Conservation (phyloP, 352 stramenopile genomes). For the Pseudoperonospora humuli region DNA sequence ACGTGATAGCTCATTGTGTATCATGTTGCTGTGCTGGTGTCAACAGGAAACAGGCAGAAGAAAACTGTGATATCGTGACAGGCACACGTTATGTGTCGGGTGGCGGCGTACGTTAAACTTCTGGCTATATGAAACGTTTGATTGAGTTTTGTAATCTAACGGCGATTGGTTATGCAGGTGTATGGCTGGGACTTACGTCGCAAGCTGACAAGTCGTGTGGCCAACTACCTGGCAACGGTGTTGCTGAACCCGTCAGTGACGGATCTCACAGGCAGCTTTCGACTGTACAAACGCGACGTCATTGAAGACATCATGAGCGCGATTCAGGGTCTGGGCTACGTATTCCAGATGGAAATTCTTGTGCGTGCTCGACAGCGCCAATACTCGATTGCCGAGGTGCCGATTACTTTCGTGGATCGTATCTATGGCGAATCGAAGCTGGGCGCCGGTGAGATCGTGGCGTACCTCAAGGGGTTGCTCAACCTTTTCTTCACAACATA, state of each 20-base stretch:
- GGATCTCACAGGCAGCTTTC: conserved; percentile 96
- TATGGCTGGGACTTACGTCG: conserved; percentile 94
- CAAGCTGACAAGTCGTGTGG: conserved; percentile 94
- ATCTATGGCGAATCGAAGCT: conserved; percentile 99
- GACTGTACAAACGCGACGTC: conserved; percentile 93
- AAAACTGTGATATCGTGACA: conserved; percentile 93
- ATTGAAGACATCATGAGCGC: conserved; percentile 92
- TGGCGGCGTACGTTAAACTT: conserved; percentile 78
- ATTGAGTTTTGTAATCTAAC: background rate
- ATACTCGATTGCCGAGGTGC: conserved; percentile 92
- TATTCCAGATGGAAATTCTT: conserved; percentile 99
- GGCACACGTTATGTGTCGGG: conserved; percentile 91
- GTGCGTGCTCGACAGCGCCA: conserved; percentile 88
- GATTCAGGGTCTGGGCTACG: conserved; percentile 90
- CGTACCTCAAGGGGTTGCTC: conserved; percentile 94
- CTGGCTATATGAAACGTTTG: background rate
- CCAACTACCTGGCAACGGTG: conserved; percentile 96
- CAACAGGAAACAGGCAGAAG: conserved; percentile 55
- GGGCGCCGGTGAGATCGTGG: conserved; percentile 94
- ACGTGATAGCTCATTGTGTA: too few relatives aligned
- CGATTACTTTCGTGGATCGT: conserved; percentile 97
- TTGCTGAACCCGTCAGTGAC: conserved; percentile 92
- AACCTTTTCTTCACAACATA: conserved; percentile 94
- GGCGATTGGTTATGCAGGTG: conserved; percentile 45
- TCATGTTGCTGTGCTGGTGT: conserved; percentile 4